These are phyloP conservation scores for Penicillium sp. DNA, from an alignment of 2,329 filamentous ascomycete genomes.

Conservation along the genomic window DNA sequence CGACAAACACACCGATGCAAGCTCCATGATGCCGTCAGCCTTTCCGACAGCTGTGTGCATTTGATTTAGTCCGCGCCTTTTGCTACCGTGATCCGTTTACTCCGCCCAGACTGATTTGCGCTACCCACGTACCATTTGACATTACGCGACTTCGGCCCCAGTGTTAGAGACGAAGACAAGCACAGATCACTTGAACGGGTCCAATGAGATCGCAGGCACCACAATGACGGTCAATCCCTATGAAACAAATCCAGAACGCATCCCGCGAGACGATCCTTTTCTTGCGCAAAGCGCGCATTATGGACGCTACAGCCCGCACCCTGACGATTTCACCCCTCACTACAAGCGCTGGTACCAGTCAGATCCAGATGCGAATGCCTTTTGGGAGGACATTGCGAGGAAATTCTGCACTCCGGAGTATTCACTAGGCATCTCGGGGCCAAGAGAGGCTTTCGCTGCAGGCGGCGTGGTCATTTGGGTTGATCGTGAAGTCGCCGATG, in stretches of 20 bases:
- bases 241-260: conserved; percentile 30
- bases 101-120: not conserved
- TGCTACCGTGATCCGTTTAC: conserved; percentile 2
- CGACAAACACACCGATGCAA: conserved; percentile 1
- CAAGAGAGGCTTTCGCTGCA: conserved; percentile 32
- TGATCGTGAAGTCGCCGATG: conserved; percentile 27
- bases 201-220: conserved; percentile 7
- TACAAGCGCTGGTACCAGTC: conserved; percentile 32
- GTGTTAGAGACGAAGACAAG: conserved; percentile 21
- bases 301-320: conserved; percentile 32
- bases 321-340: conserved; percentile 35
- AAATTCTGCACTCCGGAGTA: conserved; percentile 31
- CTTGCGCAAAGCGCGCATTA: conserved; percentile 30
- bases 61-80: conserved; percentile 16
- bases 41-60: conserved; percentile 11
- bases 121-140: not conserved
- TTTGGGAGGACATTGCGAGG: conserved; percentile 35
- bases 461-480: conserved; percentile 38
- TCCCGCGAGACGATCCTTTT: conserved; percentile 34
- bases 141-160: conserved; percentile 8
- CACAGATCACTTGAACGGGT: conserved; percentile 23
- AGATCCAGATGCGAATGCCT: conserved; percentile 27
- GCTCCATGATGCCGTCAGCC: conserved; percentile 16
- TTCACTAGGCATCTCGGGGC: conserved; percentile 28
- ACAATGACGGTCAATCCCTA: conserved; percentile 27